Percentiles rank a stretch among this genome's conserved stretches.
These are phyloP conservation scores for Cryptosporidium xiaoi DNA, from an alignment of 169 alveolate species.

Conservation along the genomic window DNA sequence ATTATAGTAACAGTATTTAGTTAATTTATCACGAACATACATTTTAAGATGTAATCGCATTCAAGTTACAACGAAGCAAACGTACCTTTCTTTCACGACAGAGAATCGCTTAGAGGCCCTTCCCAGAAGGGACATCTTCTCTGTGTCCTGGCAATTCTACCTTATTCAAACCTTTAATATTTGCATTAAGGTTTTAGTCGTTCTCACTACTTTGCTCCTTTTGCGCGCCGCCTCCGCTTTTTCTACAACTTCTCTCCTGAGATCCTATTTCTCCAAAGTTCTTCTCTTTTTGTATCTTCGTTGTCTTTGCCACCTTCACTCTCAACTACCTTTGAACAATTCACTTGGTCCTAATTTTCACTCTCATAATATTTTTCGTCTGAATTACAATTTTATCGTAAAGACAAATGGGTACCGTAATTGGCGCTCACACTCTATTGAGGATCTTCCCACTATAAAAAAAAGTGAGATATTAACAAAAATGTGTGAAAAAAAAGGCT, in stretches of 20 bases:
- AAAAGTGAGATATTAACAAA: neutral
- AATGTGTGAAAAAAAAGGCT: constrained; percentile 73
- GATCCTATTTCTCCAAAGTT: neutral
- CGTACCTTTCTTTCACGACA: constrained; percentile 63
- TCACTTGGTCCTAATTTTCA: no score
- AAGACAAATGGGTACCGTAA: constrained; percentile 5
- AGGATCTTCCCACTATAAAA: neutral
- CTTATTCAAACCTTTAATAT: no score
- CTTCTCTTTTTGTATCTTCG: no score
- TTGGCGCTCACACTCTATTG: neutral
- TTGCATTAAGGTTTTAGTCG: neutral
- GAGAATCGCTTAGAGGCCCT: constrained; percentile 52
- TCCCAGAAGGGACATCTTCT: constrained; percentile 45
- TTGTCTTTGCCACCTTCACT: no score
- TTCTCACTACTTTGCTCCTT: constrained; percentile 21
- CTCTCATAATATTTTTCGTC: no score
- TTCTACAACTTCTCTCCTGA: neutral
- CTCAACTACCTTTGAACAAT: no score
- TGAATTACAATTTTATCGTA: neutral
- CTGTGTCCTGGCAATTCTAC: no score
- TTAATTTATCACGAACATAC: neutral
- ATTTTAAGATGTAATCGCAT: no score
- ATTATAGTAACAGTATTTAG: neutral
- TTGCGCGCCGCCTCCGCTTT: neutral
- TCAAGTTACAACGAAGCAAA: neutral